Conservation (phyloP, 192 early-diverging fungal genomes). For the Coemansia umbellata region DNA sequence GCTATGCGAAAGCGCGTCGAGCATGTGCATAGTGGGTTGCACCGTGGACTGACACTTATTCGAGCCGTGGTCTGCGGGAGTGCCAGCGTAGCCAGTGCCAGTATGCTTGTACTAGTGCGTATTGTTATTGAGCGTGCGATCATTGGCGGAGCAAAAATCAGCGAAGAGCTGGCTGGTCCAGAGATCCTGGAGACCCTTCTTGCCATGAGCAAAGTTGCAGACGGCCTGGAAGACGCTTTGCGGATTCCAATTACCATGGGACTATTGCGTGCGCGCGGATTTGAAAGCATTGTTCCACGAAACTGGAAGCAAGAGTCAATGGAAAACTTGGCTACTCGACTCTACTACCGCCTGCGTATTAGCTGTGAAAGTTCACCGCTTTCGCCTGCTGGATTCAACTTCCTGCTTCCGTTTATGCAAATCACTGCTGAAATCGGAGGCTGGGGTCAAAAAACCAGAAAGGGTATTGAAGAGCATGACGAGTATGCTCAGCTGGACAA, state of each 20-base stretch:
- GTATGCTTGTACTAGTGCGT: slow-evolving; percentile 57
- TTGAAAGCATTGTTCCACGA: slow-evolving; percentile 14
- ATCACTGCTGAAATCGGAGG: slow-evolving; percentile 62
- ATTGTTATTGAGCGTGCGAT: slow-evolving; percentile 54
- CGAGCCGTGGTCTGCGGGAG: slow-evolving; percentile 63
- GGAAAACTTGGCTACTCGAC: slow-evolving; percentile 52
- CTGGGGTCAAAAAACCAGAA: slow-evolving; percentile 45
- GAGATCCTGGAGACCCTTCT: slow-evolving; percentile 59
- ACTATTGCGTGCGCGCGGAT: slow-evolving; percentile 31
- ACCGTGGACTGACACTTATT: slow-evolving; percentile 62
- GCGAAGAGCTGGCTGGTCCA: slow-evolving; percentile 50
- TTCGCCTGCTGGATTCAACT: slow-evolving; percentile 60
- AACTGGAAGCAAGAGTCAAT: slow-evolving; percentile 33
- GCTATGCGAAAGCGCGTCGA: slow-evolving; percentile 66
- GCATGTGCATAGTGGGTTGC: slow-evolving; percentile 46
- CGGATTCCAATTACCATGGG: slow-evolving; percentile 30
- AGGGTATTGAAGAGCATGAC: slow-evolving; percentile 37
- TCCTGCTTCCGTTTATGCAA: slow-evolving; percentile 62
- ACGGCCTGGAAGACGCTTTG: slow-evolving; percentile 30
- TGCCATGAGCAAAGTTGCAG: slow-evolving; percentile 47
- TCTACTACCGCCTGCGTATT: slow-evolving; percentile 66
- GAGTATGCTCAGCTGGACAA: slow-evolving; percentile 48
- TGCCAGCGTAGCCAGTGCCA: slow-evolving; percentile 50
- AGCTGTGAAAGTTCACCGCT: slow-evolving; percentile 56
- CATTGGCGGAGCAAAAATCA: slow-evolving; percentile 5